Conservation (phyloP, 805 yeast species). For the Candida nitratophila region DNA sequence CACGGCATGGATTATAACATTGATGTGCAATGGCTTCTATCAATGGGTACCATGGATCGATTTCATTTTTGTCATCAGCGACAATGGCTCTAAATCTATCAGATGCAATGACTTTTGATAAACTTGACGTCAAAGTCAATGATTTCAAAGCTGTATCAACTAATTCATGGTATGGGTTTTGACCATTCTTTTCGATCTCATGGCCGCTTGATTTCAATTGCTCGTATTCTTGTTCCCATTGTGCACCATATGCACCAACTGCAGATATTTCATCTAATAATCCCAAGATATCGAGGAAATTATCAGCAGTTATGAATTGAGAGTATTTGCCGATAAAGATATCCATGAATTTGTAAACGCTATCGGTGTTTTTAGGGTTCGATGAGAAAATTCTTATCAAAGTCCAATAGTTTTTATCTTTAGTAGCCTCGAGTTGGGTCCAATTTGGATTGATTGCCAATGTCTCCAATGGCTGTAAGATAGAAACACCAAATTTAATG, state of each 20-base stretch:
- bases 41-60: slow-evolving; percentile 46
- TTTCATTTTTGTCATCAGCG: slow-evolving; percentile 20
- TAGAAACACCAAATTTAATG: slow-evolving; percentile 36
- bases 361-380: slow-evolving; percentile 30
- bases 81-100: slow-evolving; percentile 24
- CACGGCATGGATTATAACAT: slow-evolving; percentile 82
- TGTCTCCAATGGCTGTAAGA: slow-evolving; percentile 42
- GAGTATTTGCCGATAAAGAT: slow-evolving; percentile 27
- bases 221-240: slow-evolving; percentile 62
- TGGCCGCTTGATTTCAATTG: slow-evolving; percentile 35
- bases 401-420: slow-evolving; percentile 41
- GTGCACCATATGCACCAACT: slow-evolving; percentile 73
- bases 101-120: slow-evolving; percentile 31
- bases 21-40: slow-evolving; percentile 84
- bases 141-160: slow-evolving; percentile 56
- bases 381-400: slow-evolving; percentile 38
- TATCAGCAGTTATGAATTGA: slow-evolving; percentile 34
- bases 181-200: slow-evolving; percentile 27
- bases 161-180: slow-evolving; percentile 45
- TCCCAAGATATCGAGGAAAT: slow-evolving; percentile 63
- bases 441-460: slow-evolving; percentile 38
- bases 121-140: slow-evolving; percentile 49
- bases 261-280: slow-evolving; percentile 74
- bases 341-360: slow-evolving; percentile 42
- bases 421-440: slow-evolving; percentile 31